phyloP scores from a whole-genome alignment of 768 basidiomycete genomes.

The Scleroderma bovista region DNA sequence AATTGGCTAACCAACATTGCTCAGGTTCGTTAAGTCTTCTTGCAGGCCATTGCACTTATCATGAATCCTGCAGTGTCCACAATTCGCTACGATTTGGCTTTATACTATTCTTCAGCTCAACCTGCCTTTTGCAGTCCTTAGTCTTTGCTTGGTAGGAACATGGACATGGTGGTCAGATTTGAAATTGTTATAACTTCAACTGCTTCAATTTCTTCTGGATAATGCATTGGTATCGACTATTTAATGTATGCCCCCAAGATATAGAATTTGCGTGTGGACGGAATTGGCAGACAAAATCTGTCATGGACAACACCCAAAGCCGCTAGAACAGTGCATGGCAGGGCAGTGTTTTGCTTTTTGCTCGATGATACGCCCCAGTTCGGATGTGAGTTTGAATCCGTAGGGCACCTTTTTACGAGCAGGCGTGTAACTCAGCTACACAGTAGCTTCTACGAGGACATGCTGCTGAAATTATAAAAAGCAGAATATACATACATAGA shows the following conservation, averaged over 20 bases:
- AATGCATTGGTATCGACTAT: neutral
- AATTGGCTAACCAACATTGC: conserved; percentile 68
- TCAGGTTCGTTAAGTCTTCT: conserved; percentile 44
- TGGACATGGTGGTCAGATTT: conserved; percentile 63
- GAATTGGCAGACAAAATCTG: neutral
- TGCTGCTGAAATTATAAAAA: neutral
- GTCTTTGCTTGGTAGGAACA: conserved; percentile 44
- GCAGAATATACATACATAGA: neutral
- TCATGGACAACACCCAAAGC: neutral
- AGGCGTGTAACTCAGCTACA: conserved; percentile 10
- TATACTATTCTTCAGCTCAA: conserved; percentile 69
- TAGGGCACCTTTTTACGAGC: conserved; percentile 79
- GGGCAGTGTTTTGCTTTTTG: conserved; percentile 39
- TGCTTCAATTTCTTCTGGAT: neutral
- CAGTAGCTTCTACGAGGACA: neutral
- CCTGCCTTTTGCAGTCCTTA: conserved; percentile 53
- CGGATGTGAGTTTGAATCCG: conserved; percentile 55
- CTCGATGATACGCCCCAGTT: conserved; percentile 73
- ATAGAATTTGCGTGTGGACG: neutral
- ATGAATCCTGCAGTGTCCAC: conserved; percentile 50
- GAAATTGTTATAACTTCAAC: conserved; percentile 34
- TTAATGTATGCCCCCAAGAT: neutral
- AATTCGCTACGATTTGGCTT: conserved; percentile 74
- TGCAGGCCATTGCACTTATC: neutral
- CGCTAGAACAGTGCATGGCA: neutral